Percentiles rank a stretch among this genome's conserved stretches.
Conservation (phyloP, 495 filamentous ascomycete genomes). For the Hypoxylon rickii region DNA sequence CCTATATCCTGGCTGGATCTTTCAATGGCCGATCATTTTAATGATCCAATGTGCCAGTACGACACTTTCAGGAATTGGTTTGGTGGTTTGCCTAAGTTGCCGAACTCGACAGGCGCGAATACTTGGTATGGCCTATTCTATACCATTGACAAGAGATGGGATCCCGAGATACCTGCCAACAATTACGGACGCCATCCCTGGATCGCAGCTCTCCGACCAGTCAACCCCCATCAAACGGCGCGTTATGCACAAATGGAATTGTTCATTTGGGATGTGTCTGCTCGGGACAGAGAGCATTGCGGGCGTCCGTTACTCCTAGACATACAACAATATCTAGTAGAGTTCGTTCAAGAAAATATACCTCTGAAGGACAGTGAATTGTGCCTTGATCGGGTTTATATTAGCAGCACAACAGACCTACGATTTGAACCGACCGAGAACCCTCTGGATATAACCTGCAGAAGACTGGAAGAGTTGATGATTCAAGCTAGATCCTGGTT, state of each 20-base stretch:
- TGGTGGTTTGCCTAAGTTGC: conserved; percentile 13
- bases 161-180: conserved; percentile 22
- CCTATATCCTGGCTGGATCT: conserved; percentile 46
- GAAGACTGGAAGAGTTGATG: conserved; percentile 27
- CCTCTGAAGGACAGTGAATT: conserved; percentile 29
- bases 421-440: conserved; percentile 4
- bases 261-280: conserved; percentile 53
- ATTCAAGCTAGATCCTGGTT: conserved; percentile 31
- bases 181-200: conserved; percentile 44
- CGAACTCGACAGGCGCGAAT: conserved; percentile 29
- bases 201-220: conserved; percentile 46
- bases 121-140: conserved; percentile 53
- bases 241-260: conserved; percentile 37
- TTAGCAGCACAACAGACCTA: conserved; percentile 36
- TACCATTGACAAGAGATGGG: conserved; percentile 47
- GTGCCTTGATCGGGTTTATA: conserved; percentile 43
- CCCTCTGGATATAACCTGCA: conserved; percentile 20
- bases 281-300: conserved; percentile 16
- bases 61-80: conserved; percentile 46
- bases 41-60: conserved; percentile 32
- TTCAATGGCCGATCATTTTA: conserved; percentile 43
- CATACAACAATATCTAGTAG: conserved; percentile 47
- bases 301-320: conserved; percentile 27
- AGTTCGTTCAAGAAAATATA: conserved; percentile 33
- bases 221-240: conserved; percentile 32